Evolutionary conservation across 768 basidiomycete species (phyloP), one percentile per base, ranked within the genome.

Genomic region (Antrodiella citrinella): DNA sequence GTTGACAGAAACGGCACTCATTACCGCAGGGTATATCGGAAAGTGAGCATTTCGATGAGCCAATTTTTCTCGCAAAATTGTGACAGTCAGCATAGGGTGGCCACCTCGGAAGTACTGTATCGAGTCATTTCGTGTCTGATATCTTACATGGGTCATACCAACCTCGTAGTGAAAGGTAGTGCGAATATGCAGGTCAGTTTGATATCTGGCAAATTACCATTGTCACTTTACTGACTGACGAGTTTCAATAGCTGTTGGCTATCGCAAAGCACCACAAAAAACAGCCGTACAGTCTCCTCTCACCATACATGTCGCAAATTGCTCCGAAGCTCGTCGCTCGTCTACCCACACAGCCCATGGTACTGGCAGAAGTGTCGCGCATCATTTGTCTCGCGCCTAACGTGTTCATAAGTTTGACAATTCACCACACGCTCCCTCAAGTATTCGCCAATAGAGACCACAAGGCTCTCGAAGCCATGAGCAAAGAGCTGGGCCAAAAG

Each of bases 261-360:
- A 59, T 89, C 15, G 73, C 81, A 20, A 81, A 75, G 48, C 63
- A 73, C 47, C 74, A 81, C 55, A 72, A 77, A 25, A 86, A 86
- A 60, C 65, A 71, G 0, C 75, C 81, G 0, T 88, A 89, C 59
- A 72, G 73, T 12, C 71, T 93, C 41, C 62, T 90, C 12, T 74
- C 77, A 4, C 91, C 89, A 1, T 83, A 84, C 62, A 70, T 91
- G 51, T 72, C 79, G 24, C 70, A 76, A 26, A 73, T 94, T 38
- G 80, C 84, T 1, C 76, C 81, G 1, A 81, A 80, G 53, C 70
- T 91, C 23, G 72, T 86, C 20, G 67, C 71, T 18, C 76, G 77
- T 18, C 72, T 86, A 49, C 72, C 72, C 47, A 71, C 71, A 2
- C 77, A 84, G 26, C 86, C 84, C 0, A 67, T 66, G 20, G 65